These are phyloP conservation scores for Sporobolomyces pararoseus DNA, from an alignment of 768 basidiomycete species.

Conservation along the genomic window DNA sequence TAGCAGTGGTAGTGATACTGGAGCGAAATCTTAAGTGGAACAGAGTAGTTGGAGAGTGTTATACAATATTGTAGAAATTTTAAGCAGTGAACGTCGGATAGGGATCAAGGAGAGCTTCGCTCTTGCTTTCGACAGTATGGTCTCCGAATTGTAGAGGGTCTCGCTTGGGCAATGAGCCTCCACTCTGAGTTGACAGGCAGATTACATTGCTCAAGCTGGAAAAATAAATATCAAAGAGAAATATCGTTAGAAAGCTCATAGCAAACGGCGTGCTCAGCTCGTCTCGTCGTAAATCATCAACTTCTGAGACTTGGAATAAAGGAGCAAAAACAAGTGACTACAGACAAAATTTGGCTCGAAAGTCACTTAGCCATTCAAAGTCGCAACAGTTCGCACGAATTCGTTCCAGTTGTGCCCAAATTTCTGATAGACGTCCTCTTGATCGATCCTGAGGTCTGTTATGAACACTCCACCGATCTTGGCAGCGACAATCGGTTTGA, in stretches of 20 bases:
- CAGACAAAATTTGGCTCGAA: too few relatives aligned
- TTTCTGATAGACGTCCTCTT: constrained; percentile 11
- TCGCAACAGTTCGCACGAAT: constrained; percentile 7
- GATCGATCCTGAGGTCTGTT: constrained; percentile 14
- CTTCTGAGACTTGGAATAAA: too few relatives aligned
- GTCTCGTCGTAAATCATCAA: too few relatives aligned
- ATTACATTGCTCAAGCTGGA: not conserved
- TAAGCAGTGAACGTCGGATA: too few relatives aligned
- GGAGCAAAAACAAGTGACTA: too few relatives aligned
- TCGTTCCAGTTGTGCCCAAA: constrained; percentile 10
- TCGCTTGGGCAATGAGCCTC: too few relatives aligned
- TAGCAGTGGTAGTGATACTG: not conserved
- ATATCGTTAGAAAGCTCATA: too few relatives aligned
- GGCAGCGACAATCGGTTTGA: not conserved
- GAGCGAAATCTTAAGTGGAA: not conserved
- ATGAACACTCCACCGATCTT: constrained; percentile 10
- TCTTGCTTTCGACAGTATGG: too few relatives aligned
- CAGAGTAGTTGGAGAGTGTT: not conserved
- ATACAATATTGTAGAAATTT: too few relatives aligned
- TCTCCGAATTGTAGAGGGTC: too few relatives aligned
- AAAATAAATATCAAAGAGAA: not conserved
- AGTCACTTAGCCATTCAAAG: not conserved
- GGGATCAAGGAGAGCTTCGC: too few relatives aligned
- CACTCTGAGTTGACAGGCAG: not conserved
- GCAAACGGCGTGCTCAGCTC: too few relatives aligned